Percentiles rank a stretch among this genome's conserved stretches.
Conservation (phyloP, 2,329 filamentous ascomycete species). For the Stachybotrys chartarum region DNA sequence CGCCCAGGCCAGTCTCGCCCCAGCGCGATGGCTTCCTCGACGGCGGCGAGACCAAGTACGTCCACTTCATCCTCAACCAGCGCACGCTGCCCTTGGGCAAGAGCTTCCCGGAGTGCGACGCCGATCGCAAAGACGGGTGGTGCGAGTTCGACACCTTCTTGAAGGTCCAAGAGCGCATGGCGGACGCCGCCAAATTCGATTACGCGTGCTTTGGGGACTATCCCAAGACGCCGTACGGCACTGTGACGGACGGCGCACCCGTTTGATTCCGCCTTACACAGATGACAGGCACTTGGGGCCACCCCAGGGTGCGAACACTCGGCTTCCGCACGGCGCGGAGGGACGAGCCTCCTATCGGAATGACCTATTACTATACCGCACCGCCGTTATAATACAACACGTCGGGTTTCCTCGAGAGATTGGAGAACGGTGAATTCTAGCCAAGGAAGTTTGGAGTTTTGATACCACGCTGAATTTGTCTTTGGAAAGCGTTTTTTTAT, state of each 20-base stretch:
- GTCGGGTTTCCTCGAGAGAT: too few relatives aligned
- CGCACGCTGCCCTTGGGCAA: conserved; percentile 61
- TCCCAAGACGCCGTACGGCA: conserved; percentile 24
- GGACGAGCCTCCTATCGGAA: too few relatives aligned
- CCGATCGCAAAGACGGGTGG: conserved; percentile 62
- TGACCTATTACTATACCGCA: too few relatives aligned
- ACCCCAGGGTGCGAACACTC: too few relatives aligned
- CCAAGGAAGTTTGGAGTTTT: too few relatives aligned
- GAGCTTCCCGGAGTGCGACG: conserved; percentile 59
- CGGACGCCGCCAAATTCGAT: conserved; percentile 53
- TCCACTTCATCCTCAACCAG: conserved; percentile 71
- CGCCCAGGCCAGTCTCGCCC: conserved; percentile 54
- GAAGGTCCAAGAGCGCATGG: conserved; percentile 50
- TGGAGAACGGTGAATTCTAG: too few relatives aligned
- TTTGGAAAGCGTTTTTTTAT: too few relatives aligned
- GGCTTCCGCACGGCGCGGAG: too few relatives aligned
- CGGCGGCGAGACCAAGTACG: conserved; percentile 55
- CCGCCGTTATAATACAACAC: too few relatives aligned
- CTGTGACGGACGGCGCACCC: conserved; percentile 31
- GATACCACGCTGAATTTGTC: too few relatives aligned
- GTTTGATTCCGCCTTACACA: too few relatives aligned
- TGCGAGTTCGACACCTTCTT: conserved; percentile 67
- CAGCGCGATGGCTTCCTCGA: conserved; percentile 46
- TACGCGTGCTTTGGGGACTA: conserved; percentile 58
- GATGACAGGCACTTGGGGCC: too few relatives aligned